Percentiles rank a stretch among this genome's conserved stretches.
phyloP scores from a whole-genome alignment of 2,329 filamentous ascomycete species.

The Cercospora sp. region DNA sequence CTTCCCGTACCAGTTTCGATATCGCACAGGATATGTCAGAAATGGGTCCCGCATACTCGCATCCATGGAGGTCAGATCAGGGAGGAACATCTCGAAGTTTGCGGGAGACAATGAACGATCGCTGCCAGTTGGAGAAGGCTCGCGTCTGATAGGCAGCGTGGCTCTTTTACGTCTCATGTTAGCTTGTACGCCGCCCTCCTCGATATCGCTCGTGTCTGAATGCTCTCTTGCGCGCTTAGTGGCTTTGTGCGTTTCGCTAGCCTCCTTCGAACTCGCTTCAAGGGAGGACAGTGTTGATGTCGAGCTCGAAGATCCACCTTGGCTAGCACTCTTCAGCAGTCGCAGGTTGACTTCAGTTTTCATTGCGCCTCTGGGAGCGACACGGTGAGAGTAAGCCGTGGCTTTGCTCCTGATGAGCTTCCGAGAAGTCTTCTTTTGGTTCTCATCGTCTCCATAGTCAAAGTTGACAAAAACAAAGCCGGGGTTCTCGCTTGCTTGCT shows the following conservation, averaged over 20 bases:
- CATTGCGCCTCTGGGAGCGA: constrained; percentile 20
- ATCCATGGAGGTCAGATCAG: constrained; percentile 21
- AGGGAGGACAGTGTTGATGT: background rate
- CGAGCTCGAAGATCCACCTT: constrained; percentile 8
- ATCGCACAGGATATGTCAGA: constrained; percentile 26
- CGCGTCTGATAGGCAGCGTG: constrained; percentile 2
- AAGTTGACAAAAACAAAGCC: constrained; percentile 27
- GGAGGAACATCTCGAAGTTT: constrained; percentile 14
- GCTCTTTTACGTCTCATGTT: constrained; percentile 17
- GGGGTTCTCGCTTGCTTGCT: constrained; percentile 16
- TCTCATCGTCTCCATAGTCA: constrained; percentile 16
- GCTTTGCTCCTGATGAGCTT: constrained; percentile 27
- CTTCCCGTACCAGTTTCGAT: constrained; percentile 28
- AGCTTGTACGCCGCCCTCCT: constrained; percentile 3
- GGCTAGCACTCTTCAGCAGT: constrained; percentile 6
- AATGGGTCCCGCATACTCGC: constrained; percentile 29
- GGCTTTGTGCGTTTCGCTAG: background rate
- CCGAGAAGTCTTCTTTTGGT: constrained; percentile 18
- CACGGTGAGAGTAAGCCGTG: constrained; percentile 25
- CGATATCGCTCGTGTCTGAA: constrained; percentile 6
- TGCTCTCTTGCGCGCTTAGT: constrained; percentile 8
- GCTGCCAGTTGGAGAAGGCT: constrained; percentile 9
- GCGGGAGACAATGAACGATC: constrained; percentile 22
- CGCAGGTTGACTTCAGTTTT: constrained; percentile 19
- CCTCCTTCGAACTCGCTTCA: background rate